A percentile compares a stretch with the other conserved stretches of the same genome.
These are phyloP conservation scores for Yarrowia galli DNA, from an alignment of 1,139 yeast species.

Conservation along the genomic window DNA sequence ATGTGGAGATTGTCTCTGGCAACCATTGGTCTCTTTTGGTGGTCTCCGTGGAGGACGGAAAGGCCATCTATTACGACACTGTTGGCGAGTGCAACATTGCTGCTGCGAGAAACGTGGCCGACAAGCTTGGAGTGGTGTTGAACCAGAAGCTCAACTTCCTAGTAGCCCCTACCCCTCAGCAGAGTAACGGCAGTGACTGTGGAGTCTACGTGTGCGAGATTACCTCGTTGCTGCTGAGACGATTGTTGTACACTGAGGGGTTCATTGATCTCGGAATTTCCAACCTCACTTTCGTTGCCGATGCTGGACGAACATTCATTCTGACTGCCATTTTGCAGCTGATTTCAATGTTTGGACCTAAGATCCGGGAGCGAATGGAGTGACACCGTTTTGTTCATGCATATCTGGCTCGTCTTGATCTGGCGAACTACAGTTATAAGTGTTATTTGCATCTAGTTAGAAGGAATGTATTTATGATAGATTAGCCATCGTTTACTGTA, in stretches of 20 bases:
- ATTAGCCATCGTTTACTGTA: neutral
- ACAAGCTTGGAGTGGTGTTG: conserved; percentile 51
- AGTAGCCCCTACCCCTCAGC: conserved; percentile 68
- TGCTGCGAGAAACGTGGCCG: conserved; percentile 51
- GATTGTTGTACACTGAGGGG: conserved; percentile 42
- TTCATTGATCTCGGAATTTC: conserved; percentile 50
- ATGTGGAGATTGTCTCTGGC: conserved; percentile 59
- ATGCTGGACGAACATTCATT: conserved; percentile 57
- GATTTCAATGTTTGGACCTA: conserved; percentile 25
- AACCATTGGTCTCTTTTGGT: conserved; percentile 64
- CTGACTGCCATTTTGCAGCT: conserved; percentile 51
- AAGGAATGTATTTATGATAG: conserved; percentile 19
- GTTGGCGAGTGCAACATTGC: conserved; percentile 54
- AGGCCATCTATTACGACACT: conserved; percentile 58
- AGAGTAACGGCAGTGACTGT: conserved; percentile 77
- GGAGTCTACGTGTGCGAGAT: conserved; percentile 71
- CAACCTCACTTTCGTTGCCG: conserved; percentile 52
- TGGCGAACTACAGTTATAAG: too few relatives aligned
- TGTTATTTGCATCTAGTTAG: conserved; percentile 14
- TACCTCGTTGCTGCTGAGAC: conserved; percentile 54
- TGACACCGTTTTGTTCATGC: neutral
- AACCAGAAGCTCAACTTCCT: conserved; percentile 43
- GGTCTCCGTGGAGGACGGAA: conserved; percentile 52
- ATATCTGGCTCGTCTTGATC: too few relatives aligned
- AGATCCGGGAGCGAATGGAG: conserved; percentile 5